Percentiles rank a stretch among this genome's conserved stretches.
phyloP scores from a whole-genome alignment of 2,329 filamentous ascomycete species.

The Mycosphaerella arachidis region DNA sequence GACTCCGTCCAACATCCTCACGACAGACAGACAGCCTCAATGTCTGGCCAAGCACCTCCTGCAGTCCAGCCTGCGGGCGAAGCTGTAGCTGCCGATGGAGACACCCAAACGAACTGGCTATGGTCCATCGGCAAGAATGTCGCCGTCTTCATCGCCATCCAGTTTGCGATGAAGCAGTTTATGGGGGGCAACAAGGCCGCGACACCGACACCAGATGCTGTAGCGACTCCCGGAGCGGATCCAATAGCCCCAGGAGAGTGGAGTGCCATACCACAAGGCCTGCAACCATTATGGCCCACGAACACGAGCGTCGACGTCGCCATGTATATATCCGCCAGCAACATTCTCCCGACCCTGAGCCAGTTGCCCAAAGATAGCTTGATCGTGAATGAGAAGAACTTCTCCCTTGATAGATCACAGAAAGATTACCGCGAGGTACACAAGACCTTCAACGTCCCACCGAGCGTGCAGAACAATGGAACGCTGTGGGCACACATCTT shows the following conservation, averaged over 20 bases:
- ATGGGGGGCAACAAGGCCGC: constrained; percentile 35
- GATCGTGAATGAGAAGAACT: constrained; percentile 74
- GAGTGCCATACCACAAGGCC: constrained; percentile 60
- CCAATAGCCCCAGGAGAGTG: constrained; percentile 47
- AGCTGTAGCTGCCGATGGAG: background rate
- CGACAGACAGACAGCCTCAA: background rate
- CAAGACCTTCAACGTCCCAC: constrained; percentile 71
- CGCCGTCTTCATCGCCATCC: constrained; percentile 56
- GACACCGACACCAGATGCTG: constrained; percentile 14
- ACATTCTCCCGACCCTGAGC: constrained; percentile 63
- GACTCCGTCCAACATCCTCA: background rate
- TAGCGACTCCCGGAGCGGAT: constrained; percentile 15
- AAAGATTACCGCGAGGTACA: constrained; percentile 74
- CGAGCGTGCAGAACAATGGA: constrained; percentile 79
- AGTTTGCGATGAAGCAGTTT: constrained; percentile 55
- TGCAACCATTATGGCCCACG: constrained; percentile 84
- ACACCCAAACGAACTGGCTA: constrained; percentile 24
- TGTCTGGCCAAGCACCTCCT: constrained; percentile 1
- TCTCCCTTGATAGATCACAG: constrained; percentile 51
- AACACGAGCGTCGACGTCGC: constrained; percentile 75
- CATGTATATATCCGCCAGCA: constrained; percentile 76
- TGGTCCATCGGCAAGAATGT: constrained; percentile 49
- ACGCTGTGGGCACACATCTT: constrained; percentile 96
- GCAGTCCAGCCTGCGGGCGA: background rate
- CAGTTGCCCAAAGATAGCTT: constrained; percentile 62